Conservation (phyloP, 2,329 filamentous ascomycete species). For the Drechmeria coniospora region DNA sequence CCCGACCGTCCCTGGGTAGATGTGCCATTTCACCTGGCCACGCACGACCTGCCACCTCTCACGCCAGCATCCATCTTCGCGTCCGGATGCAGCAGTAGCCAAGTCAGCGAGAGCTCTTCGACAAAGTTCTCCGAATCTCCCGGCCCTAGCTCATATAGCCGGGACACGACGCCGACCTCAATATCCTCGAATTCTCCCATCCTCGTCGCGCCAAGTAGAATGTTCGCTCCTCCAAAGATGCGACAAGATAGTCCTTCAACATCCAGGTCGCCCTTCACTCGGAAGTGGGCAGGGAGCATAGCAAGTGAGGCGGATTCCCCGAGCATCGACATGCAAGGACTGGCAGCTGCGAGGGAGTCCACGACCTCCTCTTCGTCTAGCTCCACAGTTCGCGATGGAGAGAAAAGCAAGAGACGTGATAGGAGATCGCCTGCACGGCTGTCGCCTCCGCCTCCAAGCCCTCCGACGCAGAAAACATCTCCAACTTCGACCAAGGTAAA, state of each 20-base stretch:
- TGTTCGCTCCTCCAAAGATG: conserved; percentile 24
- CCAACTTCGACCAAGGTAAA: conserved; percentile 31
- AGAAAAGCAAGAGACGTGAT: conserved; percentile 23
- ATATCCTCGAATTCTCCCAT: conserved; percentile 61
- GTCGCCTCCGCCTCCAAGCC: conserved; percentile 39
- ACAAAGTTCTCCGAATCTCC: conserved; percentile 62
- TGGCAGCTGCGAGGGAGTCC: conserved; percentile 54
- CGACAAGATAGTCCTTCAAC: conserved; percentile 40
- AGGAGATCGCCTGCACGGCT: conserved; percentile 26
- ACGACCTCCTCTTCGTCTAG: conserved; percentile 57
- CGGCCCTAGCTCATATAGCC: conserved; percentile 53
- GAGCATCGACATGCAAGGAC: conserved; percentile 35
- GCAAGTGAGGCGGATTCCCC: conserved; percentile 32
- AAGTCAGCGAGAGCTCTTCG: conserved; percentile 50
- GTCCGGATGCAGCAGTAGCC: conserved; percentile 40
- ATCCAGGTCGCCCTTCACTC: conserved; percentile 43
- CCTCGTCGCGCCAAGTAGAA: conserved; percentile 32
- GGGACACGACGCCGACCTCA: conserved; percentile 65
- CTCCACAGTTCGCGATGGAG: conserved; percentile 46
- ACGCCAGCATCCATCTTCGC: conserved; percentile 40
- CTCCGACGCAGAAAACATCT: conserved; percentile 46
- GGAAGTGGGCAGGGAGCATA: conserved; percentile 39
- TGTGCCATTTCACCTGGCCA: conserved; percentile 40
- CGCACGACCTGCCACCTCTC: conserved; percentile 50
- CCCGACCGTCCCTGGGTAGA: conserved; percentile 23